Evolutionary conservation across 2,329 filamentous ascomycete genomes (phyloP).

Genomic region (Hymenoscyphus albidus): DNA sequence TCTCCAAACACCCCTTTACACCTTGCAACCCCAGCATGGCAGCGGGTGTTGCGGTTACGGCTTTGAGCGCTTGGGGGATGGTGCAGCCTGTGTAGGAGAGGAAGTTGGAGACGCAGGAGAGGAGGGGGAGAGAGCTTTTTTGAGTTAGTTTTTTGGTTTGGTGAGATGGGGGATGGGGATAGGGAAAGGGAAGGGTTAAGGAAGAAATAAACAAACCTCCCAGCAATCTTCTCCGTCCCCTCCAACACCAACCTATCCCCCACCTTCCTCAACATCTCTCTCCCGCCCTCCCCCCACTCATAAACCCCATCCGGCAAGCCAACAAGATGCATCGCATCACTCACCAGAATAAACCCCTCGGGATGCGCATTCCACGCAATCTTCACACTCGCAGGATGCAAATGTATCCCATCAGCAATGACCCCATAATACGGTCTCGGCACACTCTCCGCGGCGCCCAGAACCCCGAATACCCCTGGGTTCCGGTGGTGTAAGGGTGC

Average conservation of each 20-base stretch:
- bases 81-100: no score
- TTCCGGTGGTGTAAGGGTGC: conserved; percentile 85
- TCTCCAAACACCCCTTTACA: conserved; percentile 61
- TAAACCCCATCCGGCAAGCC: conserved; percentile 82
- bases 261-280: conserved; percentile 57
- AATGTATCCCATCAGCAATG: conserved; percentile 85
- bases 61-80: conserved; percentile 50
- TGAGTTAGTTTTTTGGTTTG: no score
- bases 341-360: conserved; percentile 81
- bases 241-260: conserved; percentile 72
- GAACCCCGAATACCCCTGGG: conserved; percentile 81
- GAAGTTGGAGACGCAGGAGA: no score
- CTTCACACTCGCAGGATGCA: conserved; percentile 83
- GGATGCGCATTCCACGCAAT: conserved; percentile 87
- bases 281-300: conserved; percentile 73
- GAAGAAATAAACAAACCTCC: conserved; percentile 47
- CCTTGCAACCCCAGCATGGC: conserved; percentile 67
- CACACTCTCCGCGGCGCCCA: conserved; percentile 58
- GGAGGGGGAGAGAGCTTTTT: conserved; percentile 35
- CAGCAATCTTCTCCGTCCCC: conserved; percentile 74
- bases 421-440: conserved; percentile 76
- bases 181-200: background rate
- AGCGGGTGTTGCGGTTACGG: conserved; percentile 74
- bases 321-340: conserved; percentile 85
- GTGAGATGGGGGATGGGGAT: background rate